These are phyloP conservation scores for Fusarium oxysporum DNA, from an alignment of 2,329 filamentous ascomycete species.

Conservation along the genomic window DNA sequence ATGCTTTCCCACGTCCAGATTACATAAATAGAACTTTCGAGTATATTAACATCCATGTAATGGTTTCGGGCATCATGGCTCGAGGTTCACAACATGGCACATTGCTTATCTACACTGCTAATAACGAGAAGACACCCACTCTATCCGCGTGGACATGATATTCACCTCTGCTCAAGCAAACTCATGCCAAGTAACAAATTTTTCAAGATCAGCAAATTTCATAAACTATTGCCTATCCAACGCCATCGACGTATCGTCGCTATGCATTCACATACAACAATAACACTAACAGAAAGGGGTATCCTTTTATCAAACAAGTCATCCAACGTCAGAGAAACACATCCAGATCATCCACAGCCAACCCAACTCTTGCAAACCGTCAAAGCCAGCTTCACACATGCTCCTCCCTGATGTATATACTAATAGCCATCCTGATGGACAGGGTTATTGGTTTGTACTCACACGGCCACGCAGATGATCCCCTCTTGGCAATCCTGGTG, in stretches of 20 bases:
- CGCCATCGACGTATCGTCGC: slow-evolving; percentile 35
- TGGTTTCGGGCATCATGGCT: background rate
- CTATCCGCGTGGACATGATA: background rate
- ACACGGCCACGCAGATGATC: slow-evolving; percentile 13
- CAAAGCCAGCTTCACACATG: background rate
- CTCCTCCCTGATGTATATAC: slow-evolving; percentile 10
- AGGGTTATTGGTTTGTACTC: slow-evolving; percentile 21
- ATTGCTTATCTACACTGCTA: background rate
- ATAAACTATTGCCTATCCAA: slow-evolving; percentile 30
- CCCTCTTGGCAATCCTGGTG: slow-evolving; percentile 10
- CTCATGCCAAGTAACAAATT: background rate
- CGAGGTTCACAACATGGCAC: background rate
- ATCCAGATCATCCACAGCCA: slow-evolving; percentile 21
- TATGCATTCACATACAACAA: slow-evolving; percentile 26
- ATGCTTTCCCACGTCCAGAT: background rate
- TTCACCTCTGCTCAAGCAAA: background rate
- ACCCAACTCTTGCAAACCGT: background rate
- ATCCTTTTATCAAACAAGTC: slow-evolving; percentile 41
- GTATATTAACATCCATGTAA: background rate
- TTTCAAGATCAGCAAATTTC: background rate
- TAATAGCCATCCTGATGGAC: background rate
- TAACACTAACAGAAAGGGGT: slow-evolving; percentile 39
- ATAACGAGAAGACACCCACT: background rate
- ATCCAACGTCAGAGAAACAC: slow-evolving; percentile 34
- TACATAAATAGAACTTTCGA: too few species aligned